Base-by-base conservation (phyloP, 768 basidiomycete species). In the Leccinum uliginosum region DNA sequence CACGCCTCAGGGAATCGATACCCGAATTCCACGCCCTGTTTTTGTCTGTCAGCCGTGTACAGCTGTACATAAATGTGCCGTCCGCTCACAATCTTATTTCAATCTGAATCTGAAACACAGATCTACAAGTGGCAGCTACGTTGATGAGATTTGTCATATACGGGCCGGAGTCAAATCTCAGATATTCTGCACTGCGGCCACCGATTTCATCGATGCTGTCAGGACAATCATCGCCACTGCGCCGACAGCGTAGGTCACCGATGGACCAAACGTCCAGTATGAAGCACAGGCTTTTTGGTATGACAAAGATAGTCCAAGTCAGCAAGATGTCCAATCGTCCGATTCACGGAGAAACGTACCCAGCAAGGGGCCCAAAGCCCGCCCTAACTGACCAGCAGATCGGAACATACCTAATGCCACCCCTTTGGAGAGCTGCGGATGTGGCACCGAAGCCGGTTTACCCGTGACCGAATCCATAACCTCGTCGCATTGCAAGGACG, bases 351-450 rank as follows among this genome's bases (percentile, higher is more conserved):
- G 48, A 54, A 34, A 65, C 85, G 50, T 72, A 85, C 93, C 93
- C n/a, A 95, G 76, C 5, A 98, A 70, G 5, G 96, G 96, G 0
- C 96, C 96, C 35, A 97, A 76, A 4, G 96, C 95, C 56, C 96
- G 83, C 4, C 96, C 96, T 40, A 98, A 80, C 69, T 98, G 96
- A 19, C 96, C 96, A n/a, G 89, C 83, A 7, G 91, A 94, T 52
- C 95, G 83, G 74, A 96, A 97, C 56, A 80, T 66, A 30, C 95
- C 94, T 38, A 96, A 73, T 2, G 91, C 93, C 65, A 82, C 82
- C 21, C 93, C 96, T 67, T 93, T 91, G 6, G 87, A 84, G 45
- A 96, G 80, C 56, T 85, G 75, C 2, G 87, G 83, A 62, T 88
- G 82, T 12, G 30, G 30, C 60, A 80, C 77, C 59, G 76, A 73